Base-by-base conservation (phyloP, 208 protist species). In the Crithidia fasciculata region DNA sequence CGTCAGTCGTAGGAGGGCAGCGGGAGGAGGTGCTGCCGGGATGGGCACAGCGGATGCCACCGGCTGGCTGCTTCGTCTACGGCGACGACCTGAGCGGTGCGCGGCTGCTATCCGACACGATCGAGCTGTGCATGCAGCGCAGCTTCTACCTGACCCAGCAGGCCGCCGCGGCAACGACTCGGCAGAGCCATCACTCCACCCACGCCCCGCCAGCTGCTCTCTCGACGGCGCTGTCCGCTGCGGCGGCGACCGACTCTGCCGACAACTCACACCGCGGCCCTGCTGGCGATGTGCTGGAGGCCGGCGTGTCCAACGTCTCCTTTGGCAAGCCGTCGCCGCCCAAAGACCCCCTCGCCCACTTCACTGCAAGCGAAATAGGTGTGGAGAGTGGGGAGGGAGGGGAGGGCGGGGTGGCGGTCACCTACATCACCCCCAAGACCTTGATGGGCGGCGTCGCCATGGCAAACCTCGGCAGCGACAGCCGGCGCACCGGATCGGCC, bases 11-110 rank as follows among this genome's bases (percentile, higher is more conserved):
- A 15, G 28, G 36, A 18, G 37, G 43, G 18, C 45, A 49, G 61
- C 65, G 63, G 2, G 82, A 85, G 62, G 87, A 92, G 56, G 74
- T 88, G 36, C 62, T 88, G 47, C 87, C 89, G 0, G 75, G 83
- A 15, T 96, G 91, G 91, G 40, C 80, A 0, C 87, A 92, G 69
- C 84, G 76, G 19, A 81, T 96, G 80, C 92, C 92, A 4, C 89
- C 92, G 4, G 86, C 83, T 2, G 89, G 81, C 10, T 88, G 83
- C 61, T 88, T 96, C 76, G 71, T 96, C 19, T 83, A 84, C 64
- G 92, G 92, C 44, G 92, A 94, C 66, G 89, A 93, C 56, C 81
- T 96, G 18, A 94, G 88, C 61, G 92, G 92, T 18, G 77, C 76
- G 16, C 78, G 82, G 9, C 78, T 86, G n/a, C 69, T 93, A 40